These are phyloP conservation scores for Sporothrix dimorphospora DNA, from an alignment of 2,329 filamentous ascomycete genomes.

Conservation along the genomic window DNA sequence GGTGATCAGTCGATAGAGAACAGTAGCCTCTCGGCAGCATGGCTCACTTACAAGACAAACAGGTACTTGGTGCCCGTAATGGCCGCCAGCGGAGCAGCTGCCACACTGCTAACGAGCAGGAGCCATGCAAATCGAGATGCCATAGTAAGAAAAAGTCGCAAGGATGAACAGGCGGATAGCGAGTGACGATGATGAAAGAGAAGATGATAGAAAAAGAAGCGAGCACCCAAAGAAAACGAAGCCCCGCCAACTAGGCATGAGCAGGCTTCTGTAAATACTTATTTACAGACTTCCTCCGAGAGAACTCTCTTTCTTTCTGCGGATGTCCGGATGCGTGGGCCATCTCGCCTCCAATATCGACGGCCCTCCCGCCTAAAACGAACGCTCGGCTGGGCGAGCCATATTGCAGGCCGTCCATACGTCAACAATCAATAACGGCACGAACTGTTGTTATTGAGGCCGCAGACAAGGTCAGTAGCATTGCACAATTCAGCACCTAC, in stretches of 20 bases:
- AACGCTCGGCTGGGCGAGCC: neutral
- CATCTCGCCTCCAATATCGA: neutral
- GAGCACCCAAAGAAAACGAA: neutral
- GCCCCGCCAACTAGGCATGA: neutral
- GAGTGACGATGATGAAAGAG: neutral
- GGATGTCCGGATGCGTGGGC: neutral
- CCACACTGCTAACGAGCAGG: neutral
- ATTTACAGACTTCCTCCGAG: neutral
- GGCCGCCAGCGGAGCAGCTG: neutral
- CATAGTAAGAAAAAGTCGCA: neutral
- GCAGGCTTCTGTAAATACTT: neutral
- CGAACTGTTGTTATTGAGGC: neutral
- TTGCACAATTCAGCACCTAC: neutral
- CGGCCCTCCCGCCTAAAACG: neutral
- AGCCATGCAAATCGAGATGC: neutral
- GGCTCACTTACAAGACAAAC: neutral
- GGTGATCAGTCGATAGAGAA: neutral
- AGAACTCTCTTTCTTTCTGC: neutral
- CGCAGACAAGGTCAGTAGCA: neutral
- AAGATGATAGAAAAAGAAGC: constrained; percentile 34
- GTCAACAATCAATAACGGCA: neutral
- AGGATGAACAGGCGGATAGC: too few species aligned
- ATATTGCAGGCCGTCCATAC: neutral
- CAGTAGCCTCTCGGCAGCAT: neutral
- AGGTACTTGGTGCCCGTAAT: neutral